Percentiles rank a stretch among this genome's conserved stretches.
These are phyloP conservation scores for Brassica hybrid DNA, from an alignment of 441 rosid species.

Conservation along the genomic window DNA sequence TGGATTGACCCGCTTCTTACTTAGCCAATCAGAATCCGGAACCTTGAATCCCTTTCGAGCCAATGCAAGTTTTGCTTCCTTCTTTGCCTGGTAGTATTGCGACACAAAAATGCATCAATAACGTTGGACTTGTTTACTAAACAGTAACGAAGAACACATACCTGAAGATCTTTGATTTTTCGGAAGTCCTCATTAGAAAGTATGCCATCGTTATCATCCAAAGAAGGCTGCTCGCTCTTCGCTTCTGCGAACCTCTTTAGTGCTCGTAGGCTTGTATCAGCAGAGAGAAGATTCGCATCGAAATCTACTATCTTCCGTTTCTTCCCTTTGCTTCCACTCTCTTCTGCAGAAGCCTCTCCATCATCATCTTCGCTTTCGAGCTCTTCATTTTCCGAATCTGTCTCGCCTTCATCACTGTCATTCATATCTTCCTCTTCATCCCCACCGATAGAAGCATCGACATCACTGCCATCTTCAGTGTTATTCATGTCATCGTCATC, in stretches of 20 bases:
- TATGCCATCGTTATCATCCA: conserved; percentile 67
- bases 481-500: conserved; percentile 31
- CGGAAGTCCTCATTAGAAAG: conserved; percentile 95
- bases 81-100: conserved; percentile 61
- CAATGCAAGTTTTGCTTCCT: conserved; percentile 70
- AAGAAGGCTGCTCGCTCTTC: conserved; percentile 44
- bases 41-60: conserved; percentile 81
- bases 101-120: conserved; percentile 13
- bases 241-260: conserved; percentile 79
- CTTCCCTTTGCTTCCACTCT: conserved; percentile 44
- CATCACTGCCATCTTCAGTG: conserved; percentile 46
- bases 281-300: conserved; percentile 68
- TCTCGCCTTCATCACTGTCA: conserved; percentile 43
- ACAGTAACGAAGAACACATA: neutral
- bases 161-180: conserved; percentile 87
- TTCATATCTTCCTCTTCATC: conserved; percentile 45
- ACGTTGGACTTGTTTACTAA: neutral
- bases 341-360: conserved; percentile 44
- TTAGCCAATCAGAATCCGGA: conserved; percentile 77
- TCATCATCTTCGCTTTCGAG: conserved; percentile 47
- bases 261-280: conserved; percentile 85
- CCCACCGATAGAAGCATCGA: conserved; percentile 34
- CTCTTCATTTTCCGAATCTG: conserved; percentile 40
- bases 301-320: conserved; percentile 81
- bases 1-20: conserved; percentile 81